Conservation (phyloP, 2,329 filamentous ascomycete genomes). For the Arthrobotrys musiformis region DNA sequence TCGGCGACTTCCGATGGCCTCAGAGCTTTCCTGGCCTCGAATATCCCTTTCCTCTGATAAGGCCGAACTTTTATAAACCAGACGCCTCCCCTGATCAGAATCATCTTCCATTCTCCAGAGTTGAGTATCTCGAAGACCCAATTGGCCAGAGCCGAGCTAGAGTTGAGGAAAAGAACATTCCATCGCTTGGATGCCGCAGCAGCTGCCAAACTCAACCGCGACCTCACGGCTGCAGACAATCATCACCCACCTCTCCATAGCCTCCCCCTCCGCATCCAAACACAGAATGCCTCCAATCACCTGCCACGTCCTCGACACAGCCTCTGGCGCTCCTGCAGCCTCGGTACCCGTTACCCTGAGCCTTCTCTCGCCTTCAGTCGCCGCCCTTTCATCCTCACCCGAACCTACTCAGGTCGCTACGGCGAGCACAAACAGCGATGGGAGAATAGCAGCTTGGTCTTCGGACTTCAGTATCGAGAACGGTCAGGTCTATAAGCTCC, state of each 20-base stretch:
- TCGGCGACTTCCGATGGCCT: slow-evolving; percentile 24
- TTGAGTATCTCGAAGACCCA: background rate
- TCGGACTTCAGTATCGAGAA: slow-evolving; percentile 70
- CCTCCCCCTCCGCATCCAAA: slow-evolving; percentile 11
- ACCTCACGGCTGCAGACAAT: slow-evolving; percentile 54
- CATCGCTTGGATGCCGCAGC: slow-evolving; percentile 18
- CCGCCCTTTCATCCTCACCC: slow-evolving; percentile 60
- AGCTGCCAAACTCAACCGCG: slow-evolving; percentile 54
- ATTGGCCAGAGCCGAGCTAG: background rate
- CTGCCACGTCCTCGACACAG: slow-evolving; percentile 87
- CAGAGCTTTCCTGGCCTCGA: too few relatives aligned
- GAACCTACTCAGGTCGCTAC: slow-evolving; percentile 64
- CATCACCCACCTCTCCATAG: slow-evolving; percentile 48
- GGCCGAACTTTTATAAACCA: background rate
- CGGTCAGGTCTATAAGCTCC: slow-evolving; percentile 71
- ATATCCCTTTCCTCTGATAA: background rate
- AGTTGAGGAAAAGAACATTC: background rate
- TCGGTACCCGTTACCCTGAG: slow-evolving; percentile 74
- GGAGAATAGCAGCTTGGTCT: slow-evolving; percentile 77
- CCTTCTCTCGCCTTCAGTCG: slow-evolving; percentile 58
- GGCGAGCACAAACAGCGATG: slow-evolving; percentile 80
- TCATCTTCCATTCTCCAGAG: background rate
- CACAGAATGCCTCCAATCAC: slow-evolving; percentile 74
- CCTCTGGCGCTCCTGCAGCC: slow-evolving; percentile 75
- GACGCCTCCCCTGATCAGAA: background rate